A percentile compares a stretch with the other conserved stretches of the same genome.
phyloP scores from a whole-genome alignment of 768 basidiomycete species.

The Rhizopogon sp. region DNA sequence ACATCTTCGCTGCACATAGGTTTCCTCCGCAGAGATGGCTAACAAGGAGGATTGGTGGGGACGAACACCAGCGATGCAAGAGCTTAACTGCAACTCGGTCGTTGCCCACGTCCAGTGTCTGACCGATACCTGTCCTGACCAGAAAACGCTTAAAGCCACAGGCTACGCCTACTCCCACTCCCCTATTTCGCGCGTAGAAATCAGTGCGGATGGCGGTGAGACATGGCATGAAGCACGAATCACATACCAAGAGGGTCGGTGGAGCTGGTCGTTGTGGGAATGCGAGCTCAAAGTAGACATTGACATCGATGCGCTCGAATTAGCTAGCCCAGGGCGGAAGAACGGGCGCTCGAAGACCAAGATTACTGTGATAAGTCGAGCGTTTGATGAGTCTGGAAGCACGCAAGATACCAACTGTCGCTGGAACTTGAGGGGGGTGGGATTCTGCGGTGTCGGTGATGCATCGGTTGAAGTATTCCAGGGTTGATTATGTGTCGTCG shows the following conservation, averaged over 20 bases:
- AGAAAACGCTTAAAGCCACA: conserved; percentile 30
- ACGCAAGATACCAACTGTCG: conserved; percentile 42
- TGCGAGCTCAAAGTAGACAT: conserved; percentile 31
- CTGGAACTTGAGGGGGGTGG: conserved; percentile 71
- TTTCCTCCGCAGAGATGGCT: conserved; percentile 21
- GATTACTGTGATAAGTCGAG: conserved; percentile 39
- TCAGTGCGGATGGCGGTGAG: conserved; percentile 46
- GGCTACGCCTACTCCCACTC: conserved; percentile 54
- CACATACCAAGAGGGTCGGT: conserved; percentile 55
- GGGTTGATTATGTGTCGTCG: not conserved
- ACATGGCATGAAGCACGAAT: conserved; percentile 49
- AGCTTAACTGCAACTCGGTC: conserved; percentile 58
- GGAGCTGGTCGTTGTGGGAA: conserved; percentile 79
- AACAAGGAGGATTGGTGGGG: conserved; percentile 37
- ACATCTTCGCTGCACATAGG: conserved; percentile 9
- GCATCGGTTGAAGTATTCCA: not conserved
- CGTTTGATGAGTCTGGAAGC: conserved; percentile 43
- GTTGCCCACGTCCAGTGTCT: conserved; percentile 29
- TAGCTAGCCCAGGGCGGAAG: conserved; percentile 6
- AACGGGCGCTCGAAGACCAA: conserved; percentile 7
- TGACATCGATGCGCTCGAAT: conserved; percentile 14
- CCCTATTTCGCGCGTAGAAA: conserved; percentile 44
- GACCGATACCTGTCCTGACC: conserved; percentile 9
- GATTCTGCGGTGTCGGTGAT: conserved; percentile 29
- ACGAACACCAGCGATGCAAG: conserved; percentile 53